Evolutionary conservation across 805 yeast species (phyloP).

Genomic region (Lipomyces kockii): DNA sequence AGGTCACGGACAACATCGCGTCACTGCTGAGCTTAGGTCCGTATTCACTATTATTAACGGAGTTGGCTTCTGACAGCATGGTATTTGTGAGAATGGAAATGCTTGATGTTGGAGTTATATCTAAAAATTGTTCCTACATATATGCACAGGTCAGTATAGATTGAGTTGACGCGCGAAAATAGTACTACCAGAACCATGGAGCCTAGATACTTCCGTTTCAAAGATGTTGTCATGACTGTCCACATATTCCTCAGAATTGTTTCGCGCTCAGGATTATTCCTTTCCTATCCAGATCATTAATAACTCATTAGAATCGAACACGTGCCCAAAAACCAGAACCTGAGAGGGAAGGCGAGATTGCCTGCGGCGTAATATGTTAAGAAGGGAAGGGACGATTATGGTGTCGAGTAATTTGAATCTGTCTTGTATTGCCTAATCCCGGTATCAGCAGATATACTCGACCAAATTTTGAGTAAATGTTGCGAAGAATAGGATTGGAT

Average conservation of each 20-base stretch:
- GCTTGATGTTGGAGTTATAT: neutral
- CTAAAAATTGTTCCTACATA: conserved; percentile 14
- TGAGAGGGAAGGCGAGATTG: neutral
- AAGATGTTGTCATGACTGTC: neutral
- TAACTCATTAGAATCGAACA: neutral
- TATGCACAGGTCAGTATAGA: conserved; percentile 1
- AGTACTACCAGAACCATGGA: conserved; percentile 5
- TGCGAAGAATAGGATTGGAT: neutral
- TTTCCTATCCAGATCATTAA: neutral
- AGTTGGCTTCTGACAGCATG: conserved; percentile 5
- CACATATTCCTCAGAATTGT: neutral
- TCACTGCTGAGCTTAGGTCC: neutral
- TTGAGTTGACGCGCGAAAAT: neutral
- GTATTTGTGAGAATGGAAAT: neutral
- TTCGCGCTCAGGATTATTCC: neutral
- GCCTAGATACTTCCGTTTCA: neutral
- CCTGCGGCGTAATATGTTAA: conserved; percentile 14
- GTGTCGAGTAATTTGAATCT: conserved; percentile 10
- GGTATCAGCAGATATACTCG: neutral
- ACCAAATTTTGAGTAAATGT: neutral
- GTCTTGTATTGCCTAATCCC: conserved; percentile 2
- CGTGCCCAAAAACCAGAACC: neutral
- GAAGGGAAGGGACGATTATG: conserved; percentile 13
- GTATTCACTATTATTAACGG: neutral
- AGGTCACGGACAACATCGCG: neutral